A percentile compares a stretch with the other conserved stretches of the same genome.
These are phyloP conservation scores for Quercus alba DNA, from an alignment of 306 rosid species.

Conservation along the genomic window DNA sequence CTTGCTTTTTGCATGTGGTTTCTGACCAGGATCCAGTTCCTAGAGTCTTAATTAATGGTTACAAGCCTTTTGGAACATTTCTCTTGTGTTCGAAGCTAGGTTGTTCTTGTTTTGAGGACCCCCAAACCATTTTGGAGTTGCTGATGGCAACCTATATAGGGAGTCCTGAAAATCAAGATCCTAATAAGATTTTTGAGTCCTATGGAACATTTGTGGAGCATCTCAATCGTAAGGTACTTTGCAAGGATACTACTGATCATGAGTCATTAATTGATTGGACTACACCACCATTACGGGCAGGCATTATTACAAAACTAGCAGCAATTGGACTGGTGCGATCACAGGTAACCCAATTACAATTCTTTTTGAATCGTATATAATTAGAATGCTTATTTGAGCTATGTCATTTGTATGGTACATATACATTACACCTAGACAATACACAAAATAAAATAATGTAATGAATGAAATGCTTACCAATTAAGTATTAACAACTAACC, in stretches of 20 bases:
- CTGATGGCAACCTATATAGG: conserved; percentile 10
- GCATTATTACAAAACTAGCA: conserved; percentile 35
- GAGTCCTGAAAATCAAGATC: background rate
- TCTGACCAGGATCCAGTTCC: conserved; percentile 48
- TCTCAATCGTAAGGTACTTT: conserved; percentile 22
- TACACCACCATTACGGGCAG: conserved; percentile 17
- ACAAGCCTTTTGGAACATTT: conserved; percentile 68
- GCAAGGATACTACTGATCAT: background rate
- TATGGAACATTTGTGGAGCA: conserved; percentile 36
- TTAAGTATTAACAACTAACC: too few species aligned
- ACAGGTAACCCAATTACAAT: conserved; percentile 32
- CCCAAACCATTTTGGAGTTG: conserved; percentile 28
- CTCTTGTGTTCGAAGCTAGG: conserved; percentile 43
- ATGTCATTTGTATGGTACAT: too few species aligned
- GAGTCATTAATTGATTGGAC: background rate
- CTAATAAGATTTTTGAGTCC: background rate
- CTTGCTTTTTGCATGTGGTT: conserved; percentile 66
- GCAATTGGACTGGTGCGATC: conserved; percentile 30
- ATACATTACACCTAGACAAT: too few species aligned
- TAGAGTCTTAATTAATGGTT: conserved; percentile 1
- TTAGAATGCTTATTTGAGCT: too few species aligned
- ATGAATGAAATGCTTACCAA: too few species aligned
- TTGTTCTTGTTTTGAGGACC: conserved; percentile 47
- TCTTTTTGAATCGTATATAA: background rate
- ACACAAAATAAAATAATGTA: too few species aligned